These are phyloP conservation scores for Suillus variegatus DNA, from an alignment of 768 basidiomycete species.

Conservation along the genomic window DNA sequence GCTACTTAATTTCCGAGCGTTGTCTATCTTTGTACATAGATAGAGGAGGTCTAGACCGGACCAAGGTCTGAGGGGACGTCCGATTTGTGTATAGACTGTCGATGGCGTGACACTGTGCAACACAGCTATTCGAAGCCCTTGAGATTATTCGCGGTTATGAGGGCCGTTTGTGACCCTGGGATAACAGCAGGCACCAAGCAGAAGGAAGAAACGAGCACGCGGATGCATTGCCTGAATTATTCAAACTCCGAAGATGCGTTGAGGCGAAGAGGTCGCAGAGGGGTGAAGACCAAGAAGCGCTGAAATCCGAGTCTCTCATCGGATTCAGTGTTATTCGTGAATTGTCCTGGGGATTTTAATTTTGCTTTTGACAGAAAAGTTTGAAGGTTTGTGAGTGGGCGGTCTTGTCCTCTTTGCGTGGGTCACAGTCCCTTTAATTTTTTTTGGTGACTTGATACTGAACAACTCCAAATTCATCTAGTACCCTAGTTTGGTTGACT, in stretches of 20 bases:
- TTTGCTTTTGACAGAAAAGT: constrained; percentile 12
- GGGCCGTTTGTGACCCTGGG: constrained; percentile 3
- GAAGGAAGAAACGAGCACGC: constrained; percentile 3
- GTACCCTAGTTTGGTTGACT: background rate
- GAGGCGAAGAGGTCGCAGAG: constrained; percentile 6
- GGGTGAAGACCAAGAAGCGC: constrained; percentile 6
- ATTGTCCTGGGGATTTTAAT: constrained; percentile 8
- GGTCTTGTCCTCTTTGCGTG: constrained; percentile 10
- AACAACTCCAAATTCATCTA: constrained; percentile 1
- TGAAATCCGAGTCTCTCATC: constrained; percentile 10
- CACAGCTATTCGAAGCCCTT: constrained; percentile 1
- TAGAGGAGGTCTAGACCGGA: background rate
- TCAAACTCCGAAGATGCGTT: constrained; percentile 13
- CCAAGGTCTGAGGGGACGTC: background rate
- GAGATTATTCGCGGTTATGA: background rate
- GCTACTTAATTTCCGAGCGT: background rate
- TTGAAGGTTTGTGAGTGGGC: constrained; percentile 10
- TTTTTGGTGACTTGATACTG: background rate
- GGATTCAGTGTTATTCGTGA: constrained; percentile 7
- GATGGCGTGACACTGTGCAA: background rate
- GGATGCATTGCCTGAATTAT: constrained; percentile 9
- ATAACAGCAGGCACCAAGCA: background rate
- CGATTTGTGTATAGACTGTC: background rate
- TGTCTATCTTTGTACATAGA: background rate
- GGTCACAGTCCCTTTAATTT: background rate